Evolutionary conservation across 2,329 filamentous ascomycete genomes (phyloP).

Genomic region (Sclerotinia sclerotiorum): DNA sequence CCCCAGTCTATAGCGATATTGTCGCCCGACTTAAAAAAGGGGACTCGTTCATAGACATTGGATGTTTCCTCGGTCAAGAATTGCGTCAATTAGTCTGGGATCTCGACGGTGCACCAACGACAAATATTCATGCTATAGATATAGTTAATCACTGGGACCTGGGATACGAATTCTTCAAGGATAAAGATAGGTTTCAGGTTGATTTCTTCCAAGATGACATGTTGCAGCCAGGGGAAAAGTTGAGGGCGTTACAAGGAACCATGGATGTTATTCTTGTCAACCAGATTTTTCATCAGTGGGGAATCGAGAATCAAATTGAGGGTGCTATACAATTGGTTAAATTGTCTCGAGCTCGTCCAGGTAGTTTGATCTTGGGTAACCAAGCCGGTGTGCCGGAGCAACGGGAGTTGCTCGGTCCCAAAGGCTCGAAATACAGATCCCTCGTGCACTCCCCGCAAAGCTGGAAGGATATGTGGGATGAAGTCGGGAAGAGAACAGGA

Average conservation of each 20-base stretch:
- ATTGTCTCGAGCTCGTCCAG: neutral
- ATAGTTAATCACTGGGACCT: slow-evolving; percentile 39
- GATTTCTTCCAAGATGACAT: slow-evolving; percentile 41
- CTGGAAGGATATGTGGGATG: slow-evolving; percentile 2
- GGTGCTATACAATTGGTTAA: neutral
- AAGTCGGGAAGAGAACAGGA: neutral
- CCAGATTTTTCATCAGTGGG: slow-evolving; percentile 16
- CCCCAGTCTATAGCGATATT: slow-evolving; percentile 26
- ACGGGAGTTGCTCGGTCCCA: neutral
- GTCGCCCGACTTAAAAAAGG: slow-evolving; percentile 26
- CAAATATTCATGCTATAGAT: slow-evolving; percentile 40
- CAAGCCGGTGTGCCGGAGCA: neutral
- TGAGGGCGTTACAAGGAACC: neutral
- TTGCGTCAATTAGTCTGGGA: slow-evolving; percentile 39
- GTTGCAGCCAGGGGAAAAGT: slow-evolving; percentile 17
- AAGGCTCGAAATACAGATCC: neutral
- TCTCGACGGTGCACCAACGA: slow-evolving; percentile 41
- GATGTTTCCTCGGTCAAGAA: slow-evolving; percentile 44
- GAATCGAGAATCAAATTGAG: neutral
- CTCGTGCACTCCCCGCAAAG: neutral
- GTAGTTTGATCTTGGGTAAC: slow-evolving; percentile 8
- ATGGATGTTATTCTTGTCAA: slow-evolving; percentile 12
- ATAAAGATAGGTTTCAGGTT: slow-evolving; percentile 39
- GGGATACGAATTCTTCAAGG: slow-evolving; percentile 43
- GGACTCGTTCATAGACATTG: slow-evolving; percentile 31